Evolutionary conservation across 192 early-diverging fungal species (phyloP).

Genomic region (Gaertneriomyces sp.): DNA sequence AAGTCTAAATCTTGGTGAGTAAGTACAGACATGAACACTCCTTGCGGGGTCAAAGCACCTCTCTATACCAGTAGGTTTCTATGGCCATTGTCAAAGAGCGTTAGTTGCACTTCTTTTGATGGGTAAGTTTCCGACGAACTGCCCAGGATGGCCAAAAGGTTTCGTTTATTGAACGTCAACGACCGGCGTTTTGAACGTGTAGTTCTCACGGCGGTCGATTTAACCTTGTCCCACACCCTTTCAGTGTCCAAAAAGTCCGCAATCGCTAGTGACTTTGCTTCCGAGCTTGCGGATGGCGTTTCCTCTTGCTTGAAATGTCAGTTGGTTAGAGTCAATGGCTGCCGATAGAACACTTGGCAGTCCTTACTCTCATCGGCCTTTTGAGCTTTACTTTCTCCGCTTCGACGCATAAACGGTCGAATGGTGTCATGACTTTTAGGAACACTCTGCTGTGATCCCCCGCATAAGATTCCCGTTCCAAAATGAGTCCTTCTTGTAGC

Average conservation of each 20-base stretch:
- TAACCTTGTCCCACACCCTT: too few relatives aligned
- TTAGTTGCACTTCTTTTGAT: slow-evolving; percentile 21
- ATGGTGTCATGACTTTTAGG: slow-evolving; percentile 30
- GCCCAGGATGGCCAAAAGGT: slow-evolving; percentile 10
- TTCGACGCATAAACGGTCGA: slow-evolving; percentile 26
- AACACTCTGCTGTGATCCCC: slow-evolving; percentile 11
- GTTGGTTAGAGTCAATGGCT: too few relatives aligned
- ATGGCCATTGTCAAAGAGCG: slow-evolving; percentile 31
- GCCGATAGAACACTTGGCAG: background rate
- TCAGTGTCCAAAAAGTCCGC: too few relatives aligned
- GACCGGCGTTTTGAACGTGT: slow-evolving; percentile 10
- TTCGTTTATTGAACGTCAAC: slow-evolving; percentile 12
- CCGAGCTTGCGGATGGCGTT: too few relatives aligned
- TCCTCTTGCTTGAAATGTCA: too few relatives aligned
- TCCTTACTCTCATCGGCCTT: slow-evolving; percentile 13
- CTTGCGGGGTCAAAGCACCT: too few relatives aligned
- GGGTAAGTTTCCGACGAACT: slow-evolving; percentile 8
- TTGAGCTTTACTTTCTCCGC: slow-evolving; percentile 33
- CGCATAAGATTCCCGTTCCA: slow-evolving; percentile 27
- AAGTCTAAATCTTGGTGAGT: slow-evolving; percentile 2
- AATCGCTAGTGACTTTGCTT: too few relatives aligned
- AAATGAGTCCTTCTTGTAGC: slow-evolving; percentile 27
- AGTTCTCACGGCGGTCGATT: background rate
- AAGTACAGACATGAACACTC: background rate
- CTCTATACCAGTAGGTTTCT: slow-evolving; percentile 31